Evolutionary conservation across 176 grass and related monocot genomes (phyloP).

Genomic region (Luzula sylvatica): DNA sequence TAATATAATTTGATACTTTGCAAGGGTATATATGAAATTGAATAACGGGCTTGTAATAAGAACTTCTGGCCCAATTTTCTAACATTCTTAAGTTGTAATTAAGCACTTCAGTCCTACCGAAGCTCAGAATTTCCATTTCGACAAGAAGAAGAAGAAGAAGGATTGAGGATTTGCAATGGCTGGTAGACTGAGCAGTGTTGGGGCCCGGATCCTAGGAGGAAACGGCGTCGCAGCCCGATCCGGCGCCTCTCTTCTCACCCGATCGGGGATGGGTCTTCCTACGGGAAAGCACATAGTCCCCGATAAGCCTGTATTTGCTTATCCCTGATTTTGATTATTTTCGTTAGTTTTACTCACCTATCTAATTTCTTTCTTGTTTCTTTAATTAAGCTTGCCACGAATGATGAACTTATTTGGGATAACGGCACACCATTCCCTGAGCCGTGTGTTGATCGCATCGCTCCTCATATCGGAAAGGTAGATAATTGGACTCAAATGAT

Average conservation of each 20-base stretch:
- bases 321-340: neutral
- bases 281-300: slow-evolving; percentile 89
- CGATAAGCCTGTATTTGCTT: slow-evolving; percentile 55
- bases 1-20: no score
- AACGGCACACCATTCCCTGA: slow-evolving; percentile 89
- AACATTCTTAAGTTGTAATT: no score
- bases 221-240: slow-evolving; percentile 56
- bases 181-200: slow-evolving; percentile 55
- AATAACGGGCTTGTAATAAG: no score
- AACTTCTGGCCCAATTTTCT: no score
- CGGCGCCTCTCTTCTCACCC: slow-evolving; percentile 51
- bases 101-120: no score
- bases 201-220: slow-evolving; percentile 66
- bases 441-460: slow-evolving; percentile 87
- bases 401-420: slow-evolving; percentile 91
- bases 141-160: neutral
- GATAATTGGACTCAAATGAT: neutral
- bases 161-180: slow-evolving; percentile 35
- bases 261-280: slow-evolving; percentile 89
- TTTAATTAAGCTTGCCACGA: slow-evolving; percentile 38
- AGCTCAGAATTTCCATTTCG: neutral
- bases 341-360: neutral
- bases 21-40: no score
- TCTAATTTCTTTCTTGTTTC: neutral
- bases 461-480: slow-evolving; percentile 91